Conservation (phyloP, 2,329 filamentous ascomycete genomes). For the Phaeosphaeria sp. region DNA sequence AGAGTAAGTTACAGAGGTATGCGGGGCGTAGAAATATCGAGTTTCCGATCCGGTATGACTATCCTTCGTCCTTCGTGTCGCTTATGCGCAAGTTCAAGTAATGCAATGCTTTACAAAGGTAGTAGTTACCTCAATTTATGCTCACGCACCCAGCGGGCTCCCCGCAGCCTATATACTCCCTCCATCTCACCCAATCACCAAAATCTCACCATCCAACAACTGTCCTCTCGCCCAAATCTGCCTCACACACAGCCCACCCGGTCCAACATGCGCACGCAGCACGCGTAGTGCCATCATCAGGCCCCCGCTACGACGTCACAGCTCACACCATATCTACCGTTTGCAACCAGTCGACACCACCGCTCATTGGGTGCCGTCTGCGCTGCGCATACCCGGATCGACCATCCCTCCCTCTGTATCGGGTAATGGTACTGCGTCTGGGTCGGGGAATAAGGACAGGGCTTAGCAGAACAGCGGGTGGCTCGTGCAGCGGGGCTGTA, state of each 20-base stretch:
- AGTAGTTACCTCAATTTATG: too few species aligned
- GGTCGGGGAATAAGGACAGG: not conserved
- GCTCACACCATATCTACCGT: not conserved
- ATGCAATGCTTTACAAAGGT: too few species aligned
- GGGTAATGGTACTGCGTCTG: not conserved
- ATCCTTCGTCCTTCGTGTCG: too few species aligned
- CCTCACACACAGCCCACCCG: not conserved
- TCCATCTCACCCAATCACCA: too few species aligned
- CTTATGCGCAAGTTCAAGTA: too few species aligned
- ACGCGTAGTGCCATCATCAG: constrained; percentile 1
- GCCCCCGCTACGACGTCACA: constrained; percentile 8
- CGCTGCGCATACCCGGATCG: not conserved
- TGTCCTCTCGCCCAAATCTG: not conserved
- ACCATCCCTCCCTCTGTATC: not conserved
- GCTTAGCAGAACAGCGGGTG: not conserved
- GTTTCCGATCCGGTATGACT: too few species aligned
- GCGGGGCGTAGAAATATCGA: too few species aligned
- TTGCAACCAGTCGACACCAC: not conserved
- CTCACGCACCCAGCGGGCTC: not conserved
- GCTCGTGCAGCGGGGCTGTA: not conserved
- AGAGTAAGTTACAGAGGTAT: too few species aligned
- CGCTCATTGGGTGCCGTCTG: not conserved
- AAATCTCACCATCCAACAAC: not conserved
- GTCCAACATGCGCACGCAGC: too few species aligned
- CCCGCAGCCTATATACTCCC: not conserved